Evolutionary conservation across 768 basidiomycete species (phyloP), one percentile per base, ranked within the genome.

Genomic region (Mycena chlorophos): DNA sequence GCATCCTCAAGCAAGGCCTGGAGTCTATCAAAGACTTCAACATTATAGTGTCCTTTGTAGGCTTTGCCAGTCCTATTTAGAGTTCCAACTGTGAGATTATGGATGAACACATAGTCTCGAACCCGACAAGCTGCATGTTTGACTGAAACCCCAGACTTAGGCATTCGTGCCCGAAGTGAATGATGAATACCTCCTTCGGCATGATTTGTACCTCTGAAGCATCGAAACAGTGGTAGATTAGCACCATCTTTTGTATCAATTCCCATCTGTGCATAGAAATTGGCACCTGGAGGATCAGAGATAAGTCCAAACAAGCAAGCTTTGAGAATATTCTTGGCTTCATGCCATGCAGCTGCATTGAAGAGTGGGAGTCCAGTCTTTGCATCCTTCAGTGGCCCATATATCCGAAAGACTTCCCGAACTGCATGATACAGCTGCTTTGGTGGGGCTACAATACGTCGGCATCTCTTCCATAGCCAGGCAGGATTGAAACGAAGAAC

Each of bases 281-380:
- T 20, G 20, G 10, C 14, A 10, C 40, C 40, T 6, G 40, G 31
- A 5, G 37, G 34, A 42, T 51, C 50, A 13, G 26, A 54, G 14
- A 34, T 34, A 10, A 22, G 31, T 29, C 54, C 54, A 1, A 49
- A 22, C 2, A 27, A 23, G 19, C 49, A 49, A 20, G 48, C 37
- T 17, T 55, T 49, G 2, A 55, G 26, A 20, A 55, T 38, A 40
- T 55, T 55, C 19, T 19, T 38, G 4, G 54, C 54, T 49, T 49
- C 48, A 17, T 55, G 20, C 54, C 55, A 56, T 13, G 49, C 40
- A 26, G 48, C 27, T 19, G 55, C 20, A 51, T 45, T 56, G 19
- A 56, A 56, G 2, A 56, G 30, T 20, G 55, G 55, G 2, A 56
- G 42, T 23, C 48, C 48, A 27, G 40, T 56, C 37, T 56, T 56